phyloP scores from a whole-genome alignment of 2,329 filamentous ascomycete species.

The Talaromyces verruculosus region DNA sequence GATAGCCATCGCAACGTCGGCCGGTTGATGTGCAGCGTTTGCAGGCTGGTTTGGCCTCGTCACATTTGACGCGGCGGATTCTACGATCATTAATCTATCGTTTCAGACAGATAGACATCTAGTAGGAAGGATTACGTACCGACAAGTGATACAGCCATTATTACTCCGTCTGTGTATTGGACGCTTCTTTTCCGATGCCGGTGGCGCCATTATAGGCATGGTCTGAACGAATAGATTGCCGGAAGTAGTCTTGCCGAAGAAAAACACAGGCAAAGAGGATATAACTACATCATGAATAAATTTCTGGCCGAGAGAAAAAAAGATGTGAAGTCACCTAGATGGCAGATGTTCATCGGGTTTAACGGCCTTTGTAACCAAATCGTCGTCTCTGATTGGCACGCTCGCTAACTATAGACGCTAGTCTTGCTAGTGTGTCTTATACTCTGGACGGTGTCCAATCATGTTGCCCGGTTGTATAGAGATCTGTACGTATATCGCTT shows the following conservation, averaged over 20 bases:
- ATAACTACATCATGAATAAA: neutral
- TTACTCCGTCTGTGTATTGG: neutral
- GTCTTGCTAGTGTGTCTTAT: neutral
- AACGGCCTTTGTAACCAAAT: neutral
- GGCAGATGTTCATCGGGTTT: neutral
- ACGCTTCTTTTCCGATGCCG: neutral
- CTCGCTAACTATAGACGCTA: neutral
- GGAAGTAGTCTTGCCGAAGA: neutral
- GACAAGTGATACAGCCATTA: slow-evolving; percentile 1
- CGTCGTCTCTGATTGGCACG: slow-evolving; percentile 3
- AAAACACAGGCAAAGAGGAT: neutral
- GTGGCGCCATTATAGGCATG: neutral
- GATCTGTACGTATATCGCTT: neutral
- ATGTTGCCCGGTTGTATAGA: neutral
- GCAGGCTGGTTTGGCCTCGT: neutral
- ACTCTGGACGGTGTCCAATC: neutral
- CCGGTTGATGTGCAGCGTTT: slow-evolving; percentile 3
- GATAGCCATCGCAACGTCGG: neutral
- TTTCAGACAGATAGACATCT: neutral
- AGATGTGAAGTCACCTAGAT: neutral
- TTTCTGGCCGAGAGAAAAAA: neutral
- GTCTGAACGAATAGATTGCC: neutral
- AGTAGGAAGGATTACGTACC: neutral
- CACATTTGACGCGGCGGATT: slow-evolving; percentile 4
- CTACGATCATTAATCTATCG: neutral